Conservation (phyloP, 306 rosid species). For the Cucurbita argyrosperma region DNA sequence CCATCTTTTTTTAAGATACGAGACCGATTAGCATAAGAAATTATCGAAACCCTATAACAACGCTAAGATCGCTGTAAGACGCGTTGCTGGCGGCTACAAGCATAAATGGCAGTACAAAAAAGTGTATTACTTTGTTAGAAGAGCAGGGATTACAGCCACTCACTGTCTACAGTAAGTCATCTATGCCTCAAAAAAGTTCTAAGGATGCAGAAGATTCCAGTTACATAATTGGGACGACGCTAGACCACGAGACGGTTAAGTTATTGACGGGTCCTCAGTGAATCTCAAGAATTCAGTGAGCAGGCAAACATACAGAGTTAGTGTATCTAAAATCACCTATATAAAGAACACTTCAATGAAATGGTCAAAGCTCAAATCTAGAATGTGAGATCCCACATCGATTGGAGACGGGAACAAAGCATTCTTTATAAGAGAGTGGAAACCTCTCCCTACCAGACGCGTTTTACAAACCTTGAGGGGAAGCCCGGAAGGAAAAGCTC, state of each 20-base stretch:
- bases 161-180: not conserved
- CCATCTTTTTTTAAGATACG: not conserved
- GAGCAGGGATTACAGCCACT: not conserved
- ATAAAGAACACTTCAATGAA: not conserved
- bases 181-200: not conserved
- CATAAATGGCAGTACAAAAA: not conserved
- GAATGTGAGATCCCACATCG: too few species aligned
- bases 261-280: not conserved
- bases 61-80: not conserved
- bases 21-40: not conserved
- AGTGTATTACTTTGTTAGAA: not conserved
- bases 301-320: not conserved
- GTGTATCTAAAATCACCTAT: not conserved
- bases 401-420: too few species aligned
- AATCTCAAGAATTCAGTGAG: not conserved
- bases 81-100: not conserved
- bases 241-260: not conserved
- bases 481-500: too few species aligned
- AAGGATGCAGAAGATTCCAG: not conserved
- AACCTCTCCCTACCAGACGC: too few species aligned
- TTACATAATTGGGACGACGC: not conserved
- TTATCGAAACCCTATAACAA: not conserved
- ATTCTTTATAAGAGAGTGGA: too few species aligned
- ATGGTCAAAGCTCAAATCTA: not conserved
- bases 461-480: too few species aligned